Base-by-base conservation (phyloP, 805 yeast genomes). In the Jamesozyma jinghongensis region DNA sequence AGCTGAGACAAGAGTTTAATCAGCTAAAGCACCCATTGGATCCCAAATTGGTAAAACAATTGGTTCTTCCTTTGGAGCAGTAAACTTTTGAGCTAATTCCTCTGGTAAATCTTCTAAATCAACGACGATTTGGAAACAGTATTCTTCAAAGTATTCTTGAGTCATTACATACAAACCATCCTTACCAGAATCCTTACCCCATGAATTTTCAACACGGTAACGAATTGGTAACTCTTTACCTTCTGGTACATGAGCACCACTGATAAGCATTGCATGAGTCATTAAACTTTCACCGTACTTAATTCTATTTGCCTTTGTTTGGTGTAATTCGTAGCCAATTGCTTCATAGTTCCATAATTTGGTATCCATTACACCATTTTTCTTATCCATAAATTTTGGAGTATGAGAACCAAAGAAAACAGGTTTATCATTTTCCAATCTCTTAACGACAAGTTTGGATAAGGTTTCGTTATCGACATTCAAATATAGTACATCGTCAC, bases 221-320 rank as follows among this genome's bases (percentile, higher is more conserved):
- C 85, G 70, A 20, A 74, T 63, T 19, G 86, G 85, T 44, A 69
- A 67, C 5, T 79, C 81, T 18, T 64, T 47, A 12, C 40, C 34
- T 11, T 69, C 75, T 2, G 19, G 13, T 29, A 85, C 65, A 59
- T 85, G 87, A 35, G 83, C 90, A 26, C 79, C 95, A 11, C 87
- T 79, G 53, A 85, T 75, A 18, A 79, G 71, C 95, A 85, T 85
- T 29, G 95, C 95, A 55, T 85, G 95, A 13, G 94, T 85, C 94
- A 85, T 84, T 48, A 77, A 66, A 19, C 87, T 79, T 48, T 85
- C 78, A 42, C 77, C 77, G 48, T 81, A 79, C 44, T 69, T 63
- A 45, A 86, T 77, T 47, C 94, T 69, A 37, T 85, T 80, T 17
- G 77, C 77, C 66, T 86, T 85, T 38, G 59, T 46, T 52, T 73